phyloP scores from a whole-genome alignment of 495 filamentous ascomycete species.

The Aspergillus biplanus region DNA sequence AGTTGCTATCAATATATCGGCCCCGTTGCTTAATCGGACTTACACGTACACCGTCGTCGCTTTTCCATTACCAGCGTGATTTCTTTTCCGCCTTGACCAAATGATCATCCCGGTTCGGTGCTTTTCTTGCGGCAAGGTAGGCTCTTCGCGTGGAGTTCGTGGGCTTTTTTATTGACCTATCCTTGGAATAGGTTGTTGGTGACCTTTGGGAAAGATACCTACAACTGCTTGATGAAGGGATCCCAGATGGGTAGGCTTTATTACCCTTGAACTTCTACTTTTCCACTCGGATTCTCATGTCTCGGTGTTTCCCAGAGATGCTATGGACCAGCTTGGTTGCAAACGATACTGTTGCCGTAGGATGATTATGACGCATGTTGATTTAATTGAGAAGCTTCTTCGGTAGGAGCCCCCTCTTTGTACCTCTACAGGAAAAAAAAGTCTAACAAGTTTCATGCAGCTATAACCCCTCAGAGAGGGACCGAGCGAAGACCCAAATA shows the following conservation, averaged over 20 bases:
- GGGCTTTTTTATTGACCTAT: slow-evolving; percentile 24
- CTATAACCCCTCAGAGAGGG: slow-evolving; percentile 42
- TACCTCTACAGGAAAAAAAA: not conserved
- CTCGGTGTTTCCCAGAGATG: slow-evolving; percentile 60
- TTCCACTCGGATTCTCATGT: slow-evolving; percentile 1
- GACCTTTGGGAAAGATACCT: slow-evolving; percentile 97
- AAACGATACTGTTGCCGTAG: slow-evolving; percentile 96
- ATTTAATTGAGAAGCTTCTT: slow-evolving; percentile 96
- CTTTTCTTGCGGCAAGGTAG: slow-evolving; percentile 98
- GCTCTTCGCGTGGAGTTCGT: slow-evolving; percentile 14
- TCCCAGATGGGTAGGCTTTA: slow-evolving; percentile 69
- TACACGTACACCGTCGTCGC: not conserved
- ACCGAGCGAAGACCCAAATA: slow-evolving; percentile 38
- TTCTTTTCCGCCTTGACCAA: slow-evolving; percentile 28
- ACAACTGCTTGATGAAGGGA: slow-evolving; percentile 74
- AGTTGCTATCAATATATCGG: not conserved
- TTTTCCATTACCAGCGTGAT: not conserved
- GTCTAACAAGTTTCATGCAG: slow-evolving; percentile 15
- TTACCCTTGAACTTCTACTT: not conserved
- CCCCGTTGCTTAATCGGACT: not conserved
- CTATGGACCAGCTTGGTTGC: slow-evolving; percentile 90
- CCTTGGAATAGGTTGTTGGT: slow-evolving; percentile 73
- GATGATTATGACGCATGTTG: slow-evolving; percentile 99
- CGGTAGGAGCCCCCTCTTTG: slow-evolving; percentile 60
- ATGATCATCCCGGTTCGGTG: slow-evolving; percentile 99